phyloP scores from a whole-genome alignment of 345 rosid genomes.

The Moringa oleifera region DNA sequence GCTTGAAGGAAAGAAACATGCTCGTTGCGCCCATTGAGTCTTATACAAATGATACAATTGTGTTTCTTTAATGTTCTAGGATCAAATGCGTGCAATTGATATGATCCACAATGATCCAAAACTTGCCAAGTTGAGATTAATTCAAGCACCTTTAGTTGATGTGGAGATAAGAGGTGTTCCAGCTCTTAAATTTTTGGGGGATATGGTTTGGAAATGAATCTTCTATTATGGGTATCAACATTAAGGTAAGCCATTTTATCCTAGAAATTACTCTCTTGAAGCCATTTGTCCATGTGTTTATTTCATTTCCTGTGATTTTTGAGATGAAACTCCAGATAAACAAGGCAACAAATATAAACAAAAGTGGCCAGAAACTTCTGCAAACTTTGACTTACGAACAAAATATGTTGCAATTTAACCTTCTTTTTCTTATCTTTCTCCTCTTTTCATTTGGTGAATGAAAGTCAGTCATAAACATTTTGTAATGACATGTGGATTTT shows the following conservation, averaged over 20 bases:
- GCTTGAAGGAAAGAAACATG: background rate
- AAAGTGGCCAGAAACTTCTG: too few relatives aligned
- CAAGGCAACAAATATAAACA: background rate
- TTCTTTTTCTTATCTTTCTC: too few relatives aligned
- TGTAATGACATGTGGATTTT: too few relatives aligned
- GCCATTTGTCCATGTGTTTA: background rate
- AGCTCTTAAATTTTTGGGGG: constrained; percentile 73
- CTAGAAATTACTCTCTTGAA: background rate
- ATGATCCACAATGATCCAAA: constrained; percentile 44
- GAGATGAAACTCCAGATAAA: background rate
- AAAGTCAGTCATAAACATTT: too few relatives aligned
- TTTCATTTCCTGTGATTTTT: background rate
- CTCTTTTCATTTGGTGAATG: too few relatives aligned
- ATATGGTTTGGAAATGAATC: constrained; percentile 52
- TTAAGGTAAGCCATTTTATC: background rate
- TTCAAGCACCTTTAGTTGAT: constrained; percentile 55
- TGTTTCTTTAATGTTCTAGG: constrained; percentile 36
- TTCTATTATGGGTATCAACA: background rate
- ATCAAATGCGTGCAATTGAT: constrained; percentile 51
- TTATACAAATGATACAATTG: background rate
- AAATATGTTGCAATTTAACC: too few relatives aligned
- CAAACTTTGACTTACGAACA: too few relatives aligned
- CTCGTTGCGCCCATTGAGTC: background rate
- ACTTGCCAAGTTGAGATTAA: constrained; percentile 45
- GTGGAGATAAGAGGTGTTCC: constrained; percentile 80